phyloP scores from a whole-genome alignment of 139 green algal genomes.

The Auxenochlorella pyrenoidosa region DNA sequence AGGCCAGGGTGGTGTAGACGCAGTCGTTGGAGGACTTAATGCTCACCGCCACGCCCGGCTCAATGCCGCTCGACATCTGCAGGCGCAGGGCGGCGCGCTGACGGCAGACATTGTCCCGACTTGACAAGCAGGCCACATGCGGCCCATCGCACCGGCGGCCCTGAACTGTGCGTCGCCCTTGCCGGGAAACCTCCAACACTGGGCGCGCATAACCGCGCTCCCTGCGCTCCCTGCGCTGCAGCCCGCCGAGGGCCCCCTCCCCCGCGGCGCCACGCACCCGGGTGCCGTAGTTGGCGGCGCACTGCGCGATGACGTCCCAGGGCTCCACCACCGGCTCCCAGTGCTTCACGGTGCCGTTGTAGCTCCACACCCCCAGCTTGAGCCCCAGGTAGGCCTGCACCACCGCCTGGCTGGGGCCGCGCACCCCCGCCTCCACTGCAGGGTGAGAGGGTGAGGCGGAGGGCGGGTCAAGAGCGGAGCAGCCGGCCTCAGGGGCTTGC shows the following conservation, averaged over 20 bases:
- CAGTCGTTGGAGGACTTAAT: conserved; percentile 64
- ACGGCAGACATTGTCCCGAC: too few species aligned
- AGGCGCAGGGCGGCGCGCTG: background rate
- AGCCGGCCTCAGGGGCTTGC: background rate
- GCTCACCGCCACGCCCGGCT: conserved; percentile 53
- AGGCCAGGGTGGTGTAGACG: conserved; percentile 65
- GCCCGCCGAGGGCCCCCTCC: too few species aligned
- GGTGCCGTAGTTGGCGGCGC: conserved; percentile 54
- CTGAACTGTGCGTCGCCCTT: too few species aligned
- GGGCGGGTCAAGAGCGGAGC: background rate
- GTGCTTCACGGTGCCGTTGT: conserved; percentile 58
- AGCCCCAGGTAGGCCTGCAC: conserved; percentile 64
- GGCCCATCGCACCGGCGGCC: too few species aligned
- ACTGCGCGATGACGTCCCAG: conserved; percentile 75
- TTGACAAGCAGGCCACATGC: too few species aligned
- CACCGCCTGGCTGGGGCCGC: conserved; percentile 36
- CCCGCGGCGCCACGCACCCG: conserved; percentile 39
- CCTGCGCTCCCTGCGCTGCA: background rate
- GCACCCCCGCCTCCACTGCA: conserved; percentile 48
- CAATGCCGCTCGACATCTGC: conserved; percentile 50
- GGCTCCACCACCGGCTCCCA: conserved; percentile 94
- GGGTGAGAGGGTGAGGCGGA: too few species aligned
- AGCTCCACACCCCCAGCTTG: conserved; percentile 63
- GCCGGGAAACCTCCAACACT: too few species aligned
- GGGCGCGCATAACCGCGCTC: background rate